These are phyloP conservation scores for Spiraea crenata DNA, from an alignment of 331 rosid genomes.

Conservation along the genomic window DNA sequence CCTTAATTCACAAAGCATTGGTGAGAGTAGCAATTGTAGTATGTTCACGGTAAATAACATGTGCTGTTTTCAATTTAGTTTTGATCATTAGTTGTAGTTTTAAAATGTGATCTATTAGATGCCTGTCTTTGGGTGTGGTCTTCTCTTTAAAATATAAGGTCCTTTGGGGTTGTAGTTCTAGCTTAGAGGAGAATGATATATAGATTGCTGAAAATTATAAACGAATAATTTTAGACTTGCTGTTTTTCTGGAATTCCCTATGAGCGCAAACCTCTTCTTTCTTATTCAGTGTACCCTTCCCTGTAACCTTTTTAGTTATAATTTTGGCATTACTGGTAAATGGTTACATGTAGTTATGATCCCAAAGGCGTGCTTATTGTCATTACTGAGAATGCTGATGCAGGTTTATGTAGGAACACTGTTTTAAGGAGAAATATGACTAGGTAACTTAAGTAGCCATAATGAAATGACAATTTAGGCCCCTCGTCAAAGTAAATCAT, in stretches of 20 bases:
- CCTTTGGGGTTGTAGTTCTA: no score
- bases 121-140: no score
- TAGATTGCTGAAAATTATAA: conserved; percentile 1
- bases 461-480: background rate
- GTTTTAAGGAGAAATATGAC: background rate
- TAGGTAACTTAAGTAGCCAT: background rate
- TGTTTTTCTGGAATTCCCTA: background rate
- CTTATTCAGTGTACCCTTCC: background rate
- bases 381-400: background rate
- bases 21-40: no score
- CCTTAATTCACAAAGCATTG: no score
- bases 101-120: no score
- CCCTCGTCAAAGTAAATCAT: background rate
- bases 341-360: background rate
- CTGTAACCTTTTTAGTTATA: background rate
- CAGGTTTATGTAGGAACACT: background rate
- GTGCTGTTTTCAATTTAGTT: no score
- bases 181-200: background rate
- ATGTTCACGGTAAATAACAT: no score
- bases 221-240: background rate
- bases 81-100: no score
- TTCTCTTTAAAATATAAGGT: no score
- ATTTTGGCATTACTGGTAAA: background rate
- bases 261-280: background rate
- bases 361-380: background rate